Evolutionary conservation across 1,284 basidiomycete species (phyloP).

Genomic region (Leccinum pachyderme): DNA sequence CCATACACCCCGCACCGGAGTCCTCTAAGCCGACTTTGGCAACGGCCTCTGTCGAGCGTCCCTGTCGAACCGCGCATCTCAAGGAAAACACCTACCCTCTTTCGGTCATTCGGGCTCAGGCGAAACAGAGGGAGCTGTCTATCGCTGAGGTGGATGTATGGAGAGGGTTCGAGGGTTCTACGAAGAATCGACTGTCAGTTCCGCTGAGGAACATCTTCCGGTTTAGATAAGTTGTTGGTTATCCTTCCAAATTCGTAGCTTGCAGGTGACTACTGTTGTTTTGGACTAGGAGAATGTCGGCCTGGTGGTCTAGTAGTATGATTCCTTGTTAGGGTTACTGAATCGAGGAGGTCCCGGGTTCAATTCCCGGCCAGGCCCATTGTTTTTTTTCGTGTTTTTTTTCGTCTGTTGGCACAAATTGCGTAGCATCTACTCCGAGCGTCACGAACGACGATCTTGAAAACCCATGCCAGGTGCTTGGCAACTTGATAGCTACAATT

Average conservation of each 20-base stretch:
- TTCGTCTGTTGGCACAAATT: no score
- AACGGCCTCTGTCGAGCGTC: slow-evolving; percentile 12
- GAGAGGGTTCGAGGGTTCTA: slow-evolving; percentile 25
- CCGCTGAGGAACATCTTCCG: slow-evolving; percentile 49
- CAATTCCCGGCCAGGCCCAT: slow-evolving; percentile 79
- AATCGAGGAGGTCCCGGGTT: slow-evolving; percentile 75
- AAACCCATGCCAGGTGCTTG: background rate
- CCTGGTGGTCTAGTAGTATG: slow-evolving; percentile 59
- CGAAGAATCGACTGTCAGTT: slow-evolving; percentile 44
- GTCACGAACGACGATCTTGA: background rate
- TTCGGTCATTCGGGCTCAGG: slow-evolving; percentile 4
- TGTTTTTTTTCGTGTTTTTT: background rate
- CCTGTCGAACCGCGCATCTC: slow-evolving; percentile 11
- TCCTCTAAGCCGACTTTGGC: slow-evolving; percentile 1
- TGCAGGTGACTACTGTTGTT: background rate
- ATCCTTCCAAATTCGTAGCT: background rate
- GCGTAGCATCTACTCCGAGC: no score
- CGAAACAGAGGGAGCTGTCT: slow-evolving; percentile 18
- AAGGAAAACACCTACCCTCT: slow-evolving; percentile 16
- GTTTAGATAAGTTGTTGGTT: slow-evolving; percentile 37
- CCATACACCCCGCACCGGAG: background rate
- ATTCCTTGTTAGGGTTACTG: slow-evolving; percentile 50
- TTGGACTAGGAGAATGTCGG: slow-evolving; percentile 9
- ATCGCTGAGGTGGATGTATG: slow-evolving; percentile 26
- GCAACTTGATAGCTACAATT: background rate